phyloP scores from a whole-genome alignment of 2,329 filamentous ascomycete species.

The Penicillium sp. region DNA sequence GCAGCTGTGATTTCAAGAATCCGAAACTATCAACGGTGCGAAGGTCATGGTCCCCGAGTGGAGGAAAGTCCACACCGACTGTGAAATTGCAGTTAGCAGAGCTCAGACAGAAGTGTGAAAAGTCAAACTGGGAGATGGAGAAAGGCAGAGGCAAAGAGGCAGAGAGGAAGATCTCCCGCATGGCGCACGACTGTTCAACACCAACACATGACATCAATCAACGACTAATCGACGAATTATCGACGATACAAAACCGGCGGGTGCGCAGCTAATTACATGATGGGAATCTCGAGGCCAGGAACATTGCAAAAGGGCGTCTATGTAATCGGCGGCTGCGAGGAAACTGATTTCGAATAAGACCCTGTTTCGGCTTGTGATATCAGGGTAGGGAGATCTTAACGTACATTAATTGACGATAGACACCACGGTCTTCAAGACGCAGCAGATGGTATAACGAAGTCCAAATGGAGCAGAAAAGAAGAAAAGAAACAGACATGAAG shows the following conservation, averaged over 20 bases:
- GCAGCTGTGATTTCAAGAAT: conserved; percentile 38
- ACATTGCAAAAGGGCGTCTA: conserved; percentile 39
- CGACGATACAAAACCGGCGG: conserved; percentile 28
- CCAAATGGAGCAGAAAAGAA: conserved; percentile 37
- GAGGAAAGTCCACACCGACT: conserved; percentile 52
- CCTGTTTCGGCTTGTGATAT: conserved; percentile 42
- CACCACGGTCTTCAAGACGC: conserved; percentile 36
- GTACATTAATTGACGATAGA: conserved; percentile 48
- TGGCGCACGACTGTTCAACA: too few relatives aligned
- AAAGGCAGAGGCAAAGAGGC: conserved; percentile 6
- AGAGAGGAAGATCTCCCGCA: not conserved
- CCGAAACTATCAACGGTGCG: conserved; percentile 38
- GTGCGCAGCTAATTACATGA: conserved; percentile 39
- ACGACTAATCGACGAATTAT: conserved; percentile 13
- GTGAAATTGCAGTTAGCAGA: conserved; percentile 32
- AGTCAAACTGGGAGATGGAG: conserved; percentile 8
- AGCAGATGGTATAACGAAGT: conserved; percentile 37
- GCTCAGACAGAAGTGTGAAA: conserved; percentile 6
- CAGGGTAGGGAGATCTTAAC: conserved; percentile 52
- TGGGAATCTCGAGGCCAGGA: conserved; percentile 26
- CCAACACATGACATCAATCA: not conserved
- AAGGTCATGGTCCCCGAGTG: conserved; percentile 42
- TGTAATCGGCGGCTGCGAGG: conserved; percentile 48
- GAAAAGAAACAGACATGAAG: not conserved
- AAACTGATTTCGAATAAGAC: conserved; percentile 47